Evolutionary conservation across 2,329 filamentous ascomycete species (phyloP).

Genomic region (Colletotrichum sansevieriae): DNA sequence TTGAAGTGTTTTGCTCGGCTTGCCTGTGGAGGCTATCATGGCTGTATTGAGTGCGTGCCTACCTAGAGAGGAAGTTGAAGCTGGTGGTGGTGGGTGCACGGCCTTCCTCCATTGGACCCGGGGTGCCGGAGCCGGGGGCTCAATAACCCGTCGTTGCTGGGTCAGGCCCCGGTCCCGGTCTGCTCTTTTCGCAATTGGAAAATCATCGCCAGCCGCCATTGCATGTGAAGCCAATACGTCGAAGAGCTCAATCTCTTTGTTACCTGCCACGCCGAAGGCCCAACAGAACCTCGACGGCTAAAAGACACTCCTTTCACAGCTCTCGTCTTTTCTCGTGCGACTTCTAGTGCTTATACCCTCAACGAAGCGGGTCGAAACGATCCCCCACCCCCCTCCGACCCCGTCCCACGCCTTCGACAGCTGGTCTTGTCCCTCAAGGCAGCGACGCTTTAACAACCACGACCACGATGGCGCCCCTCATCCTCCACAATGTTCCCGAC

Average conservation of each 20-base stretch:
- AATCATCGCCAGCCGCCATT: constrained; percentile 32
- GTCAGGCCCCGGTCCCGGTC: constrained; percentile 21
- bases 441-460: constrained; percentile 36
- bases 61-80: no score
- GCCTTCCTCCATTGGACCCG: not conserved
- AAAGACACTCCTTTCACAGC: not conserved
- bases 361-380: constrained; percentile 20
- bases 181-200: constrained; percentile 33
- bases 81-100: no score
- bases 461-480: constrained; percentile 70
- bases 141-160: constrained; percentile 36
- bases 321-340: not conserved
- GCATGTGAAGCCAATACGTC: constrained; percentile 17
- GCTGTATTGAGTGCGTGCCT: no score
- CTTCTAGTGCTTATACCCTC: not conserved
- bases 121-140: not conserved
- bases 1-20: no score
- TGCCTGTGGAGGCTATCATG: no score
- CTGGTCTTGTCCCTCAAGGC: constrained; percentile 16
- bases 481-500: constrained; percentile 77
- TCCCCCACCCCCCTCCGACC: not conserved
- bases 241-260: constrained; percentile 21
- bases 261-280: constrained; percentile 25
- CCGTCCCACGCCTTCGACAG: constrained; percentile 6
- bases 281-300: constrained; percentile 33